Conservation (phyloP, 345 rosid species). For the Syzygium oleosum region DNA sequence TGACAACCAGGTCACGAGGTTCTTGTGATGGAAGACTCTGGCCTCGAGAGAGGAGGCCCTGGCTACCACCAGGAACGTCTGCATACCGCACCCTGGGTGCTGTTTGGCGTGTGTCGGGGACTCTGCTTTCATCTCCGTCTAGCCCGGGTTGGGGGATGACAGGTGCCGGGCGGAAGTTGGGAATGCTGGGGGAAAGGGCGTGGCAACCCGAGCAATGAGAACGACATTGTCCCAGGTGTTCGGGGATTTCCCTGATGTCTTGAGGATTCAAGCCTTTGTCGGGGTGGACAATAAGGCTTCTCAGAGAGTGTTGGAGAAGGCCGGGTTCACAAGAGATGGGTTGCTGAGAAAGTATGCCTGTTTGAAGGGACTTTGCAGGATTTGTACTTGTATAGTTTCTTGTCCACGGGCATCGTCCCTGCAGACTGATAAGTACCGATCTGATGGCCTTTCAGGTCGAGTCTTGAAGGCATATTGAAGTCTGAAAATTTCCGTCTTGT, state of each 20-base stretch:
- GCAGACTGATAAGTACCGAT: background rate
- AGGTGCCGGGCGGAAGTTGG: conserved; percentile 13
- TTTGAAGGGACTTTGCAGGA: conserved; percentile 21
- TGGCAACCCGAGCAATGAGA: conserved; percentile 24
- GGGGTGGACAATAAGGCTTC: conserved; percentile 25
- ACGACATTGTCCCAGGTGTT: conserved; percentile 21
- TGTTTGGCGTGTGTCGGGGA: conserved; percentile 26
- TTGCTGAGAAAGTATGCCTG: conserved; percentile 25
- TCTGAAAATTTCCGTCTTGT: background rate
- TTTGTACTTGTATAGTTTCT: conserved; percentile 18
- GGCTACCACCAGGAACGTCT: background rate
- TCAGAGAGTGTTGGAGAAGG: conserved; percentile 35
- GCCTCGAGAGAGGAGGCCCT: background rate
- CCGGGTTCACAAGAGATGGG: conserved; percentile 33
- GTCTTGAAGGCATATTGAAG: background rate
- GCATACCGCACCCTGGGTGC: conserved; percentile 40
- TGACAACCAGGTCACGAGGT: conserved; percentile 19
- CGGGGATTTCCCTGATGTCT: conserved; percentile 15
- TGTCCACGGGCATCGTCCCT: conserved; percentile 7
- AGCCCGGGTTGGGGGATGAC: conserved; percentile 19
- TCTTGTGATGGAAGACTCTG: background rate
- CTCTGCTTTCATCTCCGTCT: conserved; percentile 15
- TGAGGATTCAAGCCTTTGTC: conserved; percentile 36
- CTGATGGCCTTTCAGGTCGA: background rate
- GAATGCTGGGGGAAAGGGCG: conserved; percentile 35